Evolutionary conservation across 768 basidiomycete species (phyloP), one percentile per base, ranked within the genome.

Genomic region (Gyrodon lividus): DNA sequence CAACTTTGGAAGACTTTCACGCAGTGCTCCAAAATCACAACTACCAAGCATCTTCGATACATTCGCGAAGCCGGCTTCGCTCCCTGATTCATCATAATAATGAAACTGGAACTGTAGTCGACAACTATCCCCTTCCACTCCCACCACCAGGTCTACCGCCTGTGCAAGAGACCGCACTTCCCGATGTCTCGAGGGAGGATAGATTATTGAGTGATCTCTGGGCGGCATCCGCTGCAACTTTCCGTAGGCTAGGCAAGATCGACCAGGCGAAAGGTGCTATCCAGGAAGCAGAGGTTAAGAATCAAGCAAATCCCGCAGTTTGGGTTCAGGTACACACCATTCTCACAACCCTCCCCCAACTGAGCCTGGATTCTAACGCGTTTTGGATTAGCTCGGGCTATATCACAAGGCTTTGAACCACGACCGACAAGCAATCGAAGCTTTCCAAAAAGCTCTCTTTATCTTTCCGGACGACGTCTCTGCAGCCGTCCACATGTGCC

Each of bases 161-260:
- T 3, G 4, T 56, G 62, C 34, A 62, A 65, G 48, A 69, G 70
- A 24, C 59, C 64, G 50, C 70, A 47, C 59, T 70, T 31, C 68
- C 51, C 59, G 69, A 47, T 3, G 75, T 74, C 17, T 75, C 77
- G 20, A 86, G 84, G 56, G 82, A 83, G 48, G 80, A 81, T 35
- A 74, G 83, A 22, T 70, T 97, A 24, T 72, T 97, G 52, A 89
- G 87, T 51, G 84, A 92, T 59, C 71, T 98, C 6, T 99, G 97
- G 97, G 71, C 97, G 5, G 91, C 92, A 80, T 89, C 87, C 6
- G 92, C 96, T 1, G 93, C 97, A 14, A 97, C 92, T 0, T 98
- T 98, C 73, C 77, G 97, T 41, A 74, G 97, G 52, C 72, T 89
- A 48, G 91, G 91, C 10, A 93, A 93, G 72, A 79, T 91, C 48